Conservation (phyloP, 805 yeast species). For the Zygoascus ofunaensis region DNA sequence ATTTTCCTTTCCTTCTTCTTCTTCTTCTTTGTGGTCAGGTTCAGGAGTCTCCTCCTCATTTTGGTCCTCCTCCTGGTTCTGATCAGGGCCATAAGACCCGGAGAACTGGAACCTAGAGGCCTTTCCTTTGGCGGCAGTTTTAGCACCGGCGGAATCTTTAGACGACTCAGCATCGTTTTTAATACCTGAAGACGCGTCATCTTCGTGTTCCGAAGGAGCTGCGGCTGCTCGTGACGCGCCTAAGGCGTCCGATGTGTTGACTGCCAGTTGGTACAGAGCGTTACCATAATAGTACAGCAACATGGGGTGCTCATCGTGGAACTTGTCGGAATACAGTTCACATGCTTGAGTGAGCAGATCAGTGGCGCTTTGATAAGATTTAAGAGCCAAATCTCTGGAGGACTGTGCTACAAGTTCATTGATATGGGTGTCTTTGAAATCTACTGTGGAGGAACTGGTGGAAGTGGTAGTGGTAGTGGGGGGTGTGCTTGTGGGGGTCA, state of each 20-base stretch:
- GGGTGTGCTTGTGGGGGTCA: no score
- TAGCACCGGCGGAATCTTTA: background rate
- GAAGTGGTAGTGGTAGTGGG: no score
- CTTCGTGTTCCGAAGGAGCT: background rate
- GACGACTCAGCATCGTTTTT: background rate
- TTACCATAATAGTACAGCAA: conserved; percentile 68
- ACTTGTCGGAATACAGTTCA: conserved; percentile 40
- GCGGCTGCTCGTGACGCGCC: conserved; percentile 23
- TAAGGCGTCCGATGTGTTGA: conserved; percentile 62
- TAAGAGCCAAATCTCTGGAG: conserved; percentile 52
- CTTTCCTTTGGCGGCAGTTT: conserved; percentile 11
- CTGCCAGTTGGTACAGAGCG: conserved; percentile 70
- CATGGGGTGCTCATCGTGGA: conserved; percentile 64
- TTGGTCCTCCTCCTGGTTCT: conserved; percentile 7
- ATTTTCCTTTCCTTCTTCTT: conserved; percentile 22
- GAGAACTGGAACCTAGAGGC: conserved; percentile 15
- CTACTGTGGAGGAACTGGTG: no score
- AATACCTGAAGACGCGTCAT: background rate
- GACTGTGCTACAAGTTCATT: conserved; percentile 49
- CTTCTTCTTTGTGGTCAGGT: conserved; percentile 21
- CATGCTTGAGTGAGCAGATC: conserved; percentile 70
- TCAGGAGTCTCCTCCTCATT: conserved; percentile 20
- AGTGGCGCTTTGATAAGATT: conserved; percentile 59
- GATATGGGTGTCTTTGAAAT: conserved; percentile 24
- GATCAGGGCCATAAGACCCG: conserved; percentile 9